Base-by-base conservation (phyloP, 495 filamentous ascomycete species). In the Trypethelium eluteriae region DNA sequence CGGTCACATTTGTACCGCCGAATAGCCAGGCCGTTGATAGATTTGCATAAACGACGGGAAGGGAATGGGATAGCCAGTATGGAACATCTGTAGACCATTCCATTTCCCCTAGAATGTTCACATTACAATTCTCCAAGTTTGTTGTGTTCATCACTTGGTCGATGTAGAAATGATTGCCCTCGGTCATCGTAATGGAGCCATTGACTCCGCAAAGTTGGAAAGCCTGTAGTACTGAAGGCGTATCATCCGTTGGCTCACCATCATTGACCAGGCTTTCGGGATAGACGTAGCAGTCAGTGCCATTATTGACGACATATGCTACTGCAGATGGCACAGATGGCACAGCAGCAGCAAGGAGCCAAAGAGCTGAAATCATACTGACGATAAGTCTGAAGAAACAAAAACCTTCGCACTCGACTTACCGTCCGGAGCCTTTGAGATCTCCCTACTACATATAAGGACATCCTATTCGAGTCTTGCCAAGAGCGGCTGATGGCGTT, bases 71-170 rank as follows among this genome's bases (percentile, higher is more conserved):
- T 32, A 69, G 41, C 65, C 67, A 69, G 62, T 69, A 71, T 39
- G 62, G 50, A 38, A 69, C 67, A 34, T 69, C 65, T 14, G 67
- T 65, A 11, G 62, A 69, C 67, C 67, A 71, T 18, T 62, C 67
- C 16, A 71, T 50, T 41, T 67, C 65, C 3, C 70, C 70, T 50
- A 64, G 63, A 35, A 71, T 67, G n/a, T 64, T 63, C 38, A 71
- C 68, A 62, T 69, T 64, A 47, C 64, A 67, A 56, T 71, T 71
- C 65, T 65, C 18, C 14, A 71, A 65, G 39, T 67, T 68, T 4
- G 63, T 41, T 32, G 63, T 62, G 44, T 71, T 64, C 70, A 71
- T 71, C 53, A 69, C 67, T 50, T 71, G 64, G 2, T 59, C 70
- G 32, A 71, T 68, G 35, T 66, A 64, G 65, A 59, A 71, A 61